Evolutionary conservation across 805 yeast genomes (phyloP), one percentile per base, ranked within the genome.

Genomic region (Saccharomyces kudriavzevii): DNA sequence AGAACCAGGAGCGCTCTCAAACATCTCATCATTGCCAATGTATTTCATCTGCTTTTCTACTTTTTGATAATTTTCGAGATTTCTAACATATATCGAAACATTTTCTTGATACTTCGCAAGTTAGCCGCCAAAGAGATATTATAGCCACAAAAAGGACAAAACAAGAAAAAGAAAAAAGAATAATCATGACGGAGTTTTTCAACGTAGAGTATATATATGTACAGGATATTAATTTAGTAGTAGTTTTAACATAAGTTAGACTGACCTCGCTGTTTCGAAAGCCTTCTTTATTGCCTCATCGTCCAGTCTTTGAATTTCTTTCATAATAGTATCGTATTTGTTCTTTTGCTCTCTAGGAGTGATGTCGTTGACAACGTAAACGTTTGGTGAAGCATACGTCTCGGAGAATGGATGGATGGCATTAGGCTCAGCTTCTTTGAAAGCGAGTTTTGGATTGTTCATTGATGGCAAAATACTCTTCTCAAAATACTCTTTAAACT

Each of bases 341-440:
- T 71, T 68, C 55, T 73, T 70, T 63, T 79, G 80, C 53, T 76
- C 73, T 54, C 68, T 67, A 46, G 76, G 74, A 52, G 73, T 70
- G n/a, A 76, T 74, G 60, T 76, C 82, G 47, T 78, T 71, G 53
- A 78, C 82, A 56, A 83, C 72, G 56, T 76, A 75, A 31, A 84
- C 71, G 59, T 86, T 87, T 4, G 80, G 73, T 43, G 85, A 81
- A 29, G 70, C 73, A 62, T 81, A 86, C 47, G 80, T 83, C 28
- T 73, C 74, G 6, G 73, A 67, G 54, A 81, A 73, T 59, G 88
- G 74, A 56, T 83, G 81, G 53, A 88, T 80, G 28, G 89, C 92
- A 61, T 85, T 80, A n/a, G 94, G 90, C 62, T 83, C 80, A 65
- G 83, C 78, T 64, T 85, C 90, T 60, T 79, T 80, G 58, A 72